Evolutionary conservation across 129 eudicot genomes (phyloP).

Genomic region (Flaveria trinervia): DNA sequence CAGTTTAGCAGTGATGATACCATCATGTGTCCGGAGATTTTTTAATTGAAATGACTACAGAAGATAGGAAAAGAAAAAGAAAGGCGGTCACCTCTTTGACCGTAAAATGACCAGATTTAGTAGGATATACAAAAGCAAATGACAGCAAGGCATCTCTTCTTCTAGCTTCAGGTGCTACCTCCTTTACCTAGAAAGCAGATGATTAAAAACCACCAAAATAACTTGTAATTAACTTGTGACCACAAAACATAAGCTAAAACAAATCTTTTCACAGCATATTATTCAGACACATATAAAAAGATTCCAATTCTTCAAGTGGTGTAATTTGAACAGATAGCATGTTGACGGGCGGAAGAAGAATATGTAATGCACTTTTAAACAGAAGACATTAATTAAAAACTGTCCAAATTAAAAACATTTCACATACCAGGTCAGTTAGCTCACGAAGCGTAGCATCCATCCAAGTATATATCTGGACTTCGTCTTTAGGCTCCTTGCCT

Average conservation of each 20-base stretch:
- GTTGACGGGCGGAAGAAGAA: background rate
- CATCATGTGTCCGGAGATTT: background rate
- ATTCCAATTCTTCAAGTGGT: background rate
- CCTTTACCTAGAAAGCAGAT: conserved; percentile 67
- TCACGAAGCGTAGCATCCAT: conserved; percentile 97
- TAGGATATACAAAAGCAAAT: conserved; percentile 88
- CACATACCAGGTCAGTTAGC: conserved; percentile 84
- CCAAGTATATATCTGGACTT: conserved; percentile 97
- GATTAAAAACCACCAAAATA: background rate
- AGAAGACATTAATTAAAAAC: background rate
- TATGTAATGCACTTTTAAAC: background rate
- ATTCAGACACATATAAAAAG: background rate
- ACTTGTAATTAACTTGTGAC: background rate
- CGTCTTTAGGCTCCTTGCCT: conserved; percentile 96
- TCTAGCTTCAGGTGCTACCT: conserved; percentile 94
- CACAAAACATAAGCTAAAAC: background rate
- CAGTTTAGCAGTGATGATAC: background rate
- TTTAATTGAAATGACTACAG: background rate
- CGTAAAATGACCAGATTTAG: conserved; percentile 66
- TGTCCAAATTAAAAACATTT: conserved; percentile 12
- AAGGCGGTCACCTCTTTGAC: conserved; percentile 66
- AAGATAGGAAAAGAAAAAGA: background rate
- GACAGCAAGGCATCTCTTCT: conserved; percentile 78
- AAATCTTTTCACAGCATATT: background rate
- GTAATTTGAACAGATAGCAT: background rate